phyloP scores from a whole-genome alignment of 2,329 filamentous ascomycete species.

The Sclerotiophoma versabilis region DNA sequence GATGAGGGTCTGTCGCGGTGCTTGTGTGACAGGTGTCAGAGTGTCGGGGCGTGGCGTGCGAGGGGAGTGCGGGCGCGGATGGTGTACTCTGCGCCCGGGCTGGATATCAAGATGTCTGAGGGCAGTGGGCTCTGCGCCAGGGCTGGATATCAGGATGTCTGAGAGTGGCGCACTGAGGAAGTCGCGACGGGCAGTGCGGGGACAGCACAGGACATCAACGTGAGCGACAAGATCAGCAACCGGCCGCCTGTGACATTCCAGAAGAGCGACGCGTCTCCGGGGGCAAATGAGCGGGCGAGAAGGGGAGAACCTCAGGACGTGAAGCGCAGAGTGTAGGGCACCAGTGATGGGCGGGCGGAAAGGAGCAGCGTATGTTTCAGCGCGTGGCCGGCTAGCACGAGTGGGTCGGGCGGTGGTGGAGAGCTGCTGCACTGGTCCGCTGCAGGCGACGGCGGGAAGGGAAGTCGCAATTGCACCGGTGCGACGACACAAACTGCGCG shows the following conservation, averaged over 20 bases:
- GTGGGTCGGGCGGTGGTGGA: conserved; percentile 9
- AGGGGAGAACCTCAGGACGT: conserved; percentile 15
- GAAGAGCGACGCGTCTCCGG: conserved; percentile 26
- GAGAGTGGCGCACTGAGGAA: conserved; percentile 11
- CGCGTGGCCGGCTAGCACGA: conserved; percentile 11
- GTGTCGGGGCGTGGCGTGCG: conserved; percentile 10
- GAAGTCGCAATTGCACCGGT: conserved; percentile 10
- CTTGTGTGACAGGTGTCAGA: conserved; percentile 6
- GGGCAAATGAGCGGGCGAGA: conserved; percentile 13
- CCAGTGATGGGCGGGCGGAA: conserved; percentile 27
- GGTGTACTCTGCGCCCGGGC: not conserved
- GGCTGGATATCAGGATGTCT: not conserved
- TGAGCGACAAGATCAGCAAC: conserved; percentile 22
- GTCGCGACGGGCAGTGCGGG: conserved; percentile 25
- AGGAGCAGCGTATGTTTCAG: conserved; percentile 34
- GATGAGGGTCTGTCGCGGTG: not conserved
- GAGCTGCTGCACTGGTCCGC: conserved; percentile 11
- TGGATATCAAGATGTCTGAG: not conserved
- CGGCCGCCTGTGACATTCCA: conserved; percentile 39
- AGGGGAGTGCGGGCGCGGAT: conserved; percentile 2
- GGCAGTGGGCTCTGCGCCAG: conserved; percentile 1
- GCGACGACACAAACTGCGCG: conserved; percentile 2
- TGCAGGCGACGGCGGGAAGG: conserved; percentile 11
- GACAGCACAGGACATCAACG: conserved; percentile 25
- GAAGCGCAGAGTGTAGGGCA: conserved; percentile 22